Base-by-base conservation (phyloP, 305 asterid genomes). In the Fraxinus dipetala region DNA sequence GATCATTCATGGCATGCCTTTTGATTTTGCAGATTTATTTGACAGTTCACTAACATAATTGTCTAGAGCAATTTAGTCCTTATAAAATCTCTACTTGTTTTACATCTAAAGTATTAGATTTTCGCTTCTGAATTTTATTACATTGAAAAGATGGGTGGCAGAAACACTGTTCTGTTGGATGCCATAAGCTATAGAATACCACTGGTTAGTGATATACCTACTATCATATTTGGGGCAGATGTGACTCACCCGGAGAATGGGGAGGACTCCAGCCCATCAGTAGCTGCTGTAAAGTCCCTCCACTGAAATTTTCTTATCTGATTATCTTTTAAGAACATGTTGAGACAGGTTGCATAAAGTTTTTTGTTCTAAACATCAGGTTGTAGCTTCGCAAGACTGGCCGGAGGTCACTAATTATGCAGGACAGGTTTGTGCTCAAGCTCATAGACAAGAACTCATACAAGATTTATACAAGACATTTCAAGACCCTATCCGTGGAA, bases 381-480 rank as follows among this genome's bases (percentile, higher is more conserved):
- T 97, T 14, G 99, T 97, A 54, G 99, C 99, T 10, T 97, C 99
- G 73, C 98, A 95, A 86, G 99, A 97, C 87, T 97, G 99, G 99
- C 99, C 99, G 0, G 98, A 97, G 89, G 98, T 97, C 84, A 97
- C 99, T 6, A 95, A 97, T 84, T 97, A 97, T 45, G 98, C 98
- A 0, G 99, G 98, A 13, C 87, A 93, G 79, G 99, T 97, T 76
- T 97, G 98, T 78, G 98, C 98, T 22, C 99, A 97, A 92, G 97
- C 99, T 87, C 99, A 97, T 82, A 87, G 99, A 78, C 99, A 97
- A 83, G 99, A 97, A 82, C 86, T 97, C 74, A 95, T 97, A 73
- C 98, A 97, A 86, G 99, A 97, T 89, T 84, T 97, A 85, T 97
- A 93, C 90, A 95, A 95, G 89, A 92, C 98, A 3, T 97, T 96